Conservation (phyloP, 108 stramenopile species). For the Cylindrotheca fusiformis region DNA sequence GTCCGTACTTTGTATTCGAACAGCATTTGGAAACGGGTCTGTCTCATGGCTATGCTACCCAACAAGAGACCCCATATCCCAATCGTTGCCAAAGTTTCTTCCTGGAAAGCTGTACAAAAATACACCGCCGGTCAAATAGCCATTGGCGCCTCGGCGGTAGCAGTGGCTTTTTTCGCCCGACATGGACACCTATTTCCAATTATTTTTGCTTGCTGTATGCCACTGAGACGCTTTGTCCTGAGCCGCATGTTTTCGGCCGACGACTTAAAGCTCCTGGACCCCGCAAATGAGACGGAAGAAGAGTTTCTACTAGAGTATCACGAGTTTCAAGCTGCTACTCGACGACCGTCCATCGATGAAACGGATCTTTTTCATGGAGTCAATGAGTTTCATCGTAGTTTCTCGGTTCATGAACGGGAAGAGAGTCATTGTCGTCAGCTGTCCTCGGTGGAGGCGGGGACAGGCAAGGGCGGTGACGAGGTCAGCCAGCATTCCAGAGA, state of each 20-base stretch:
- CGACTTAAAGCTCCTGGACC: constrained; percentile 38
- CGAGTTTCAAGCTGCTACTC: not conserved
- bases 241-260: constrained; percentile 16
- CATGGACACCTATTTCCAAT: constrained; percentile 41
- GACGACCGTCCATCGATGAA: not conserved
- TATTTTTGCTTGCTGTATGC: constrained; percentile 28
- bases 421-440: not conserved
- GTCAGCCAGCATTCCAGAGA: not conserved
- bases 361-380: constrained; percentile 10
- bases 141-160: constrained; percentile 28
- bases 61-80: constrained; percentile 49
- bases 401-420: not conserved
- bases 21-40: constrained; percentile 83
- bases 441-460: not conserved
- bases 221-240: constrained; percentile 34
- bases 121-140: constrained; percentile 82
- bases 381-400: constrained; percentile 1
- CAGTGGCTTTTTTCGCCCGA: constrained; percentile 26
- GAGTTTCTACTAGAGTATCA: constrained; percentile 37
- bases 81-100: constrained; percentile 49
- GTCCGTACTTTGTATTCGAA: constrained; percentile 70
- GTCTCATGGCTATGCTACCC: constrained; percentile 40
- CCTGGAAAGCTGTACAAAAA: constrained; percentile 35
- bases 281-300: constrained; percentile 35
- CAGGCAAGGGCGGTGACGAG: not conserved